phyloP scores from a whole-genome alignment of 2,329 filamentous ascomycete species.

The Hypocrella siamensis region DNA sequence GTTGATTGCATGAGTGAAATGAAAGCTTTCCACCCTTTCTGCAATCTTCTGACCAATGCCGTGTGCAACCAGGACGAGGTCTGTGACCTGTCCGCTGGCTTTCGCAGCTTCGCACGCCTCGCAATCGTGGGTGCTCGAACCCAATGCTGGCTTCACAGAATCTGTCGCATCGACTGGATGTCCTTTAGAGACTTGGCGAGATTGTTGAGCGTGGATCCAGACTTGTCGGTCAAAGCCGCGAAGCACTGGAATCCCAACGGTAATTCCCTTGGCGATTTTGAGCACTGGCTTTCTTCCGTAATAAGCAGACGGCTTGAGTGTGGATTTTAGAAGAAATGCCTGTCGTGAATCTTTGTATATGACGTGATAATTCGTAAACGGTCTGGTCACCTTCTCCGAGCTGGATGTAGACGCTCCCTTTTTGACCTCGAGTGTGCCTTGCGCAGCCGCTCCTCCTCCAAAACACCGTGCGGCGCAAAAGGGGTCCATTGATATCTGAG shows the following conservation, averaged over 20 bases:
- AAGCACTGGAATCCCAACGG: constrained; percentile 74
- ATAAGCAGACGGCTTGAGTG: constrained; percentile 68
- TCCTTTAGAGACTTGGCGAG: background rate
- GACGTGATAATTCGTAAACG: constrained; percentile 63
- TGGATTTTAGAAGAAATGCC: constrained; percentile 74
- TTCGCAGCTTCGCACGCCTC: constrained; percentile 49
- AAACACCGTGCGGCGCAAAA: constrained; percentile 46
- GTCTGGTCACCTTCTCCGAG: constrained; percentile 29
- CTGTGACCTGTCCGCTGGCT: constrained; percentile 56
- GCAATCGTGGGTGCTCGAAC: constrained; percentile 13
- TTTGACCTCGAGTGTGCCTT: constrained; percentile 28
- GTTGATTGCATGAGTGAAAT: constrained; percentile 95
- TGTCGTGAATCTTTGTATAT: constrained; percentile 60
- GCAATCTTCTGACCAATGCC: constrained; percentile 95
- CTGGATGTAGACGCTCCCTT: constrained; percentile 16
- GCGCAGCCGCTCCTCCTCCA: constrained; percentile 39
- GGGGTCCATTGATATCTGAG: constrained; percentile 33
- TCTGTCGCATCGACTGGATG: background rate
- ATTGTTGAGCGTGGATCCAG: constrained; percentile 61
- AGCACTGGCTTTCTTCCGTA: constrained; percentile 68
- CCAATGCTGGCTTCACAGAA: too few relatives aligned
- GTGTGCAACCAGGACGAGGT: constrained; percentile 81
- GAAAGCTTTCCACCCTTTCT: constrained; percentile 85
- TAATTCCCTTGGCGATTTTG: constrained; percentile 70
- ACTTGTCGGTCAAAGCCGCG: constrained; percentile 67